phyloP scores from a whole-genome alignment of 2,329 filamentous ascomycete genomes.

The Fusarium sp. region DNA sequence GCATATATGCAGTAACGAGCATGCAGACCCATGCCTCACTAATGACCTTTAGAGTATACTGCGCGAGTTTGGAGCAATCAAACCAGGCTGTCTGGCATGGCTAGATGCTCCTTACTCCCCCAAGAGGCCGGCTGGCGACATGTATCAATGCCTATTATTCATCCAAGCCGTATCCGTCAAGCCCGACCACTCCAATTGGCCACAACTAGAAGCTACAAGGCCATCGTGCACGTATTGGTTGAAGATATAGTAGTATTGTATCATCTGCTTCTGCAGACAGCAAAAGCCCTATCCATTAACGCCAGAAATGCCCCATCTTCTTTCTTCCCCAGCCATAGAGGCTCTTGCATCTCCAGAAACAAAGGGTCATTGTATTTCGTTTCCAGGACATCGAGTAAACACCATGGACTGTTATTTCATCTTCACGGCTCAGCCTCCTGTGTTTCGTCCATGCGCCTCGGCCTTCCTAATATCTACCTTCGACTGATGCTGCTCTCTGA shows the following conservation, averaged over 20 bases:
- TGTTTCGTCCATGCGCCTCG: constrained; percentile 13
- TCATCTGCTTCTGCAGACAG: constrained; percentile 27
- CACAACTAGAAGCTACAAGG: neutral
- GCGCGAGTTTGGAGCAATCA: neutral
- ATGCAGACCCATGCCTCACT: neutral
- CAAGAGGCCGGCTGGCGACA: neutral
- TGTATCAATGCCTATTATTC: neutral
- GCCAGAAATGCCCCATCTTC: constrained; percentile 33
- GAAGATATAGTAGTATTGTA: constrained; percentile 19
- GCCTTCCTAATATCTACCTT: neutral
- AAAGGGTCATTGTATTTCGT: neutral
- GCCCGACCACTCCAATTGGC: neutral
- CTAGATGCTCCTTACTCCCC: too few species aligned
- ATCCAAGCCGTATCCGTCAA: neutral
- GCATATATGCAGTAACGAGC: neutral
- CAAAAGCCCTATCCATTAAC: constrained; percentile 31
- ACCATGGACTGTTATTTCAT: neutral
- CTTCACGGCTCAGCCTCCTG: neutral
- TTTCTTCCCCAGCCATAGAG: constrained; percentile 12
- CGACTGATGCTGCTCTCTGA: neutral
- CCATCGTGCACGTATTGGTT: neutral
- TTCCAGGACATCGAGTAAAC: constrained; percentile 7
- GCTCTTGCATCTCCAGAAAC: constrained; percentile 28
- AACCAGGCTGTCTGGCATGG: neutral
- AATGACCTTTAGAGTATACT: neutral